Evolutionary conservation across 345 rosid species (phyloP).

Genomic region (Nephelium lappaceum): DNA sequence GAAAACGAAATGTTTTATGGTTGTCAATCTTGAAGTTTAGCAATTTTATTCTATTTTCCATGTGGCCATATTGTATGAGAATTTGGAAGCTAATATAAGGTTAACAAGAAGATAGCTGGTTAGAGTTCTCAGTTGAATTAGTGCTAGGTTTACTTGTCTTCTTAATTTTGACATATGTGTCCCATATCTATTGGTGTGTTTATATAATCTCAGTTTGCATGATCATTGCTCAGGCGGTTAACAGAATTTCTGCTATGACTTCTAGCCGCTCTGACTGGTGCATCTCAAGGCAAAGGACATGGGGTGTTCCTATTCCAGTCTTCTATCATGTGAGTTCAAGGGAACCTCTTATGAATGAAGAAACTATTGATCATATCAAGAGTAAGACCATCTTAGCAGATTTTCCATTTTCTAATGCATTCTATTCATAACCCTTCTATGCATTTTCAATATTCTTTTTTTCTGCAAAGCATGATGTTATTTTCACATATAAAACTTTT

Average conservation of each 20-base stretch:
- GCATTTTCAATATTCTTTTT: neutral
- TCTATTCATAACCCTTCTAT: neutral
- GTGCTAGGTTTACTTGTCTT: constrained; percentile 12
- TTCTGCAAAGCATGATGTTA: neutral
- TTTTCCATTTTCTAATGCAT: neutral
- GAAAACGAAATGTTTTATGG: no score
- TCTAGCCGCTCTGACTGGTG: constrained; percentile 97
- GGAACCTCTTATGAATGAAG: constrained; percentile 91
- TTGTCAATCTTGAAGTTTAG: neutral
- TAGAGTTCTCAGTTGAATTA: neutral
- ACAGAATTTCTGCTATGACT: constrained; percentile 90
- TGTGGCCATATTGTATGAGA: neutral
- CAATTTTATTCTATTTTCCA: neutral
- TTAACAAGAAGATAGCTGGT: neutral
- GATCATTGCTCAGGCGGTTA: constrained; percentile 59
- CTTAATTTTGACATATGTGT: neutral
- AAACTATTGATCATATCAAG: constrained; percentile 77
- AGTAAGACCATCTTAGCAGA: constrained; percentile 49
- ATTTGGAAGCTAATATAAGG: neutral
- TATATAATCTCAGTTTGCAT: constrained; percentile 21
- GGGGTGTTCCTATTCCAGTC: constrained; percentile 98
- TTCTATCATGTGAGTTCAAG: constrained; percentile 75
- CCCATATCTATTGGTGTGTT: constrained; percentile 2
- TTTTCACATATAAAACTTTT: neutral
- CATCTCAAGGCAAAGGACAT: constrained; percentile 92